These are phyloP conservation scores for Allium cepa DNA, from an alignment of 106 monocot species.

Conservation along the genomic window DNA sequence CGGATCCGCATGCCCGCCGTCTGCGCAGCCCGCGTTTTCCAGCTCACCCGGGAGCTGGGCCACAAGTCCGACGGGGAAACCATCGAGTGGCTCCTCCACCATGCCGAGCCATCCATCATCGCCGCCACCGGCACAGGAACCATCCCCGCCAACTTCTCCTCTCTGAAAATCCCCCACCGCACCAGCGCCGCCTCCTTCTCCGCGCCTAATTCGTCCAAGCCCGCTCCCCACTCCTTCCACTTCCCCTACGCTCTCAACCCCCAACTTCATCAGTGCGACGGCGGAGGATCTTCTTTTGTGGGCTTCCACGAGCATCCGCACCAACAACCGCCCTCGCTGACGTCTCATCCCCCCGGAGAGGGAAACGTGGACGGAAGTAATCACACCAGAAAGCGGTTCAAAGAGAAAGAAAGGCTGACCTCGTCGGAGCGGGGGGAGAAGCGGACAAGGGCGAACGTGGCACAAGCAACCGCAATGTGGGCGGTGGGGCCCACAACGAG, in stretches of 20 bases:
- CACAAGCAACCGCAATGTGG: slow-evolving; percentile 60
- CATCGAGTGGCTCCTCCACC: slow-evolving; percentile 65
- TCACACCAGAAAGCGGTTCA: not conserved
- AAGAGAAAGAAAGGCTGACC: slow-evolving; percentile 16
- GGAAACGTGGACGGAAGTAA: slow-evolving; percentile 1
- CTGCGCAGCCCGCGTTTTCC: slow-evolving; percentile 61
- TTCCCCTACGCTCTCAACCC: slow-evolving; percentile 17
- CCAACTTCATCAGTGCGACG: slow-evolving; percentile 10
- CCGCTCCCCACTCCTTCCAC: slow-evolving; percentile 23
- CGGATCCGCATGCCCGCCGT: slow-evolving; percentile 61
- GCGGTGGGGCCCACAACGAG: slow-evolving; percentile 42
- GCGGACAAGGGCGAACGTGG: not conserved
- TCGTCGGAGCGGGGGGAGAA: slow-evolving; percentile 5
- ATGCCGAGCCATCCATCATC: slow-evolving; percentile 58
- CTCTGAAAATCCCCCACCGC: slow-evolving; percentile 43
- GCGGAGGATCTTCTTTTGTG: slow-evolving; percentile 11
- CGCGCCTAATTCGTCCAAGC: not conserved
- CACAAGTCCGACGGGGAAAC: slow-evolving; percentile 71
- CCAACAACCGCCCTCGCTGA: slow-evolving; percentile 3
- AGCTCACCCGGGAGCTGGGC: slow-evolving; percentile 57
- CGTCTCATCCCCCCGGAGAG: slow-evolving; percentile 30
- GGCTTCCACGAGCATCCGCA: slow-evolving; percentile 33
- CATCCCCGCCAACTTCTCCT: slow-evolving; percentile 57
- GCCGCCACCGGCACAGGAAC: slow-evolving; percentile 63
- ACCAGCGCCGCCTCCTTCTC: slow-evolving; percentile 37